Evolutionary conservation across 257 asterid species (phyloP), one percentile per base, ranked within the genome.

Genomic region (Nyctanthes arbortristis): DNA sequence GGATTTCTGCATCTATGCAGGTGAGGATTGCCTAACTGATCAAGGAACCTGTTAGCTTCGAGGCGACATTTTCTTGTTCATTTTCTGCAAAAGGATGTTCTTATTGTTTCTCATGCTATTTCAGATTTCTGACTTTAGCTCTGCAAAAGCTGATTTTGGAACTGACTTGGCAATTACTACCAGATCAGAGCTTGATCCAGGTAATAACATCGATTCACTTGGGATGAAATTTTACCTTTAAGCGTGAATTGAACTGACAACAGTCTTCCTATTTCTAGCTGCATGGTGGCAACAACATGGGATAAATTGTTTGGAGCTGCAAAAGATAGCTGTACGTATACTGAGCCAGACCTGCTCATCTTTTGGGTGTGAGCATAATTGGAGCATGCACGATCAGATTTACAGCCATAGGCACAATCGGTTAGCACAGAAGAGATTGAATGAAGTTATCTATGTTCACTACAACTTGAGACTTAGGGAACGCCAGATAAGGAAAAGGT

Each of bases 261-360:
- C 55, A 37, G 47, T 71, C 69, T 73, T 63, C 20, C 70, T 76
- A 69, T 74, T 65, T 67, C n/a, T 68, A 91, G 97, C 97, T 81
- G 93, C 96, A 69, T 91, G 97, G 97, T 91, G 97, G 97, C 95
- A 87, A 78, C 96, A 89, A 64, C 97, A 91, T 67, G 97, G 97
- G 67, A 87, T 89, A 73, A 89, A 89, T 83, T 89, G 97, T 64
- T 74, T 91, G 82, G 97, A 91, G 92, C 86, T 91, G 70, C 96
- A 89, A 78, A 70, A 87, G 37, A 89, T 89, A 79, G 93, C 97
- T 43, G 92, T 91, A 65, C 95, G 96, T 35, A 91, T 91, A 73
- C 80, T 91, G 54, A 91, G 97, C 79, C 97, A 91, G 77, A 89
- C 90, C 58, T 89, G 96, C 87, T 91, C 97, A 35, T 82, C 97